These are phyloP conservation scores for Stramenopiles sp. DNA, from an alignment of 352 stramenopile species.

Conservation along the genomic window DNA sequence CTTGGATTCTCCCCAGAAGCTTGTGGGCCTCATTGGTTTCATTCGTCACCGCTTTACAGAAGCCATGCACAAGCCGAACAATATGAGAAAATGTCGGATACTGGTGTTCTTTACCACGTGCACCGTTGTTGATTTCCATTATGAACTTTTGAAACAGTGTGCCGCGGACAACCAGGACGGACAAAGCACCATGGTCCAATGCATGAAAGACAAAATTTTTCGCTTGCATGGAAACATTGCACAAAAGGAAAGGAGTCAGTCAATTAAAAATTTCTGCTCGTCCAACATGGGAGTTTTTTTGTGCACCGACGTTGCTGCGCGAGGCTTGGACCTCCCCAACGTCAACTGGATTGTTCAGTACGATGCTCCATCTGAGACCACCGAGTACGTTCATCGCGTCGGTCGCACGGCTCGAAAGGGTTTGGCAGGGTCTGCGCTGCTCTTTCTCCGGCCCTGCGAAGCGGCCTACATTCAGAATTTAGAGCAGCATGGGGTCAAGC, in stretches of 20 bases:
- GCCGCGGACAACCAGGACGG: no score
- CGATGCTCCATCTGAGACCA: conserved; percentile 81
- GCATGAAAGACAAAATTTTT: conserved; percentile 29
- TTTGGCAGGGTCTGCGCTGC: conserved; percentile 65
- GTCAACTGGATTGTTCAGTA: conserved; percentile 99
- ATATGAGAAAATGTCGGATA: conserved; percentile 29
- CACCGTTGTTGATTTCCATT: conserved; percentile 87
- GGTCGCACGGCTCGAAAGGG: conserved; percentile 87
- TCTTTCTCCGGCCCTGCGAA: conserved; percentile 93
- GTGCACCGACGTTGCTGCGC: conserved; percentile 94
- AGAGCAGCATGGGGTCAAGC: conserved; percentile 44
- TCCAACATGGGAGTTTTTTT: conserved; percentile 58
- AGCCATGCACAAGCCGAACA: not conserved
- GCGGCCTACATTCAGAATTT: conserved; percentile 77
- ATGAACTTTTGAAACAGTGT: conserved; percentile 84
- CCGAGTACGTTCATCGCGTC: conserved; percentile 95
- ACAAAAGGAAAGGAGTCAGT: conserved; percentile 40
- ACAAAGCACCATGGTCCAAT: not conserved
- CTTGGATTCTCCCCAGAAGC: not conserved
- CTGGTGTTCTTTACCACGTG: conserved; percentile 93
- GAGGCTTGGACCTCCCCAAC: conserved; percentile 92
- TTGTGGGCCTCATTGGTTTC: not conserved
- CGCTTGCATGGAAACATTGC: conserved; percentile 83
- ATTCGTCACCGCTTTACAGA: not conserved
- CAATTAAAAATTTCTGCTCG: conserved; percentile 39